Base-by-base conservation (phyloP, 2,329 filamentous ascomycete genomes). In the Davidsoniella virescens region DNA sequence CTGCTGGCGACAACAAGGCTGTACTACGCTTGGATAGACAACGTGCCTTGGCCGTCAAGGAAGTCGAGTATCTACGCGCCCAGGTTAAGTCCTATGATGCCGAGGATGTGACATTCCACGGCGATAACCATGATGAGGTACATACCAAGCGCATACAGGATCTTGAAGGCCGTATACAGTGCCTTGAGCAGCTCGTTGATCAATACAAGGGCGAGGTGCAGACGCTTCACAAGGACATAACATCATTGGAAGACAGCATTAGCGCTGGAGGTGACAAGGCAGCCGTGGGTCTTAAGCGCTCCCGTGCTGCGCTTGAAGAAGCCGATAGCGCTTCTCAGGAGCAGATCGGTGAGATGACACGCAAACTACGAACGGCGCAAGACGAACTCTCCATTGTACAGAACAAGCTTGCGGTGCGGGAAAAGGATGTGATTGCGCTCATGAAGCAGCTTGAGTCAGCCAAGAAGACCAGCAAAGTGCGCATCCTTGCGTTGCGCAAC, bases 11-110 rank as follows among this genome's bases (percentile, higher is more conserved):
- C 14, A 83, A 86, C 59, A 83, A 87, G 64, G 73, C 76, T 1
- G 80, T 79, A 41, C 69, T 83, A 49, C 77, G 92, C 29, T 68
- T 95, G 0, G 90, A 98, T 58, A 75, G 92, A 52, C 90, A 96
- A 61, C 84, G 86, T 52, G 77, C 75, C 1, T 73, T 98, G 6
- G 87, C 88, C 0, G 73, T 87, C 20, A 95, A 95, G 61, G 93
- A 98, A 62, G 86, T 92, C 0, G 88, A 95, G 57, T 94, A 94
- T 61, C 73, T 98, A 5, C 84, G 92, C 18, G 90, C 87, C 0
- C 92, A 98, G 63, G 73, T 96, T 50, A 88, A 88, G 65, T 82
- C 84, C 0, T 83, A 93, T 54, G 86, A 96, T 59, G 76, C 78
- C 0, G 92, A 98, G 63, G 88, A 96, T 59, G 77, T 79, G 49